phyloP scores from a whole-genome alignment of 2,329 filamentous ascomycete species.

The Teratosphaeria gauchensis region DNA sequence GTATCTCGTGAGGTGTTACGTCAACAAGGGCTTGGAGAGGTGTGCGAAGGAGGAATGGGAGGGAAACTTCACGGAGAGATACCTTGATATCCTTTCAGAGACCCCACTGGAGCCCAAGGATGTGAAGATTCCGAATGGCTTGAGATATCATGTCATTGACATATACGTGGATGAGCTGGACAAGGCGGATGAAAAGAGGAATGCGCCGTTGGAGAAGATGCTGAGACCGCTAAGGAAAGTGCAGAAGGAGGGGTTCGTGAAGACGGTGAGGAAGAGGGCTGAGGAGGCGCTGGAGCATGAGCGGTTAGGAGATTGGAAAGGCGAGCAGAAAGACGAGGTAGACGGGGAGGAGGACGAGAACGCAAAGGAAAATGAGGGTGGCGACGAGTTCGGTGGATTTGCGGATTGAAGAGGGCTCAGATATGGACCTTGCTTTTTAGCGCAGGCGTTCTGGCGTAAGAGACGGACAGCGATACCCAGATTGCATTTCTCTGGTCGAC shows the following conservation, averaged over 20 bases:
- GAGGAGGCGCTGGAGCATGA: slow-evolving; percentile 64
- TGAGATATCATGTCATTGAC: slow-evolving; percentile 80
- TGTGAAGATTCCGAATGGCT: slow-evolving; percentile 63
- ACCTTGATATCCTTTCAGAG: slow-evolving; percentile 39
- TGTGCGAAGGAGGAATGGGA: slow-evolving; percentile 34
- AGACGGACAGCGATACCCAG: not conserved
- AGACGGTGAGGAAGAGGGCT: slow-evolving; percentile 61
- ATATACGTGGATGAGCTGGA: slow-evolving; percentile 87
- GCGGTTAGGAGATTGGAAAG: slow-evolving; percentile 55
- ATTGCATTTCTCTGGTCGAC: not conserved
- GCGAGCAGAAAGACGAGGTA: slow-evolving; percentile 32
- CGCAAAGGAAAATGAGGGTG: slow-evolving; percentile 36
- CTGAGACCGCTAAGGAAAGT: slow-evolving; percentile 49
- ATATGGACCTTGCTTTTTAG: not conserved
- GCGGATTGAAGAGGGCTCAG: slow-evolving; percentile 42
- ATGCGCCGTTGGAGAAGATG: slow-evolving; percentile 38
- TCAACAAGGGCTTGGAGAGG: slow-evolving; percentile 57
- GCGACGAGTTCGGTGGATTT: slow-evolving; percentile 47
- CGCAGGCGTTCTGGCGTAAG: slow-evolving; percentile 7
- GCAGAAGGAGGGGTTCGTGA: slow-evolving; percentile 51
- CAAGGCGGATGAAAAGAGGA: slow-evolving; percentile 47
- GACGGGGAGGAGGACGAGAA: slow-evolving; percentile 35
- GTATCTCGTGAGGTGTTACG: slow-evolving; percentile 67
- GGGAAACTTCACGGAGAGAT: slow-evolving; percentile 29
- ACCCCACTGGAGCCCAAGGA: slow-evolving; percentile 38